Percentiles rank a stretch among this genome's conserved stretches.
phyloP scores from a whole-genome alignment of 352 stramenopile genomes.

The Pythium diclinum region DNA sequence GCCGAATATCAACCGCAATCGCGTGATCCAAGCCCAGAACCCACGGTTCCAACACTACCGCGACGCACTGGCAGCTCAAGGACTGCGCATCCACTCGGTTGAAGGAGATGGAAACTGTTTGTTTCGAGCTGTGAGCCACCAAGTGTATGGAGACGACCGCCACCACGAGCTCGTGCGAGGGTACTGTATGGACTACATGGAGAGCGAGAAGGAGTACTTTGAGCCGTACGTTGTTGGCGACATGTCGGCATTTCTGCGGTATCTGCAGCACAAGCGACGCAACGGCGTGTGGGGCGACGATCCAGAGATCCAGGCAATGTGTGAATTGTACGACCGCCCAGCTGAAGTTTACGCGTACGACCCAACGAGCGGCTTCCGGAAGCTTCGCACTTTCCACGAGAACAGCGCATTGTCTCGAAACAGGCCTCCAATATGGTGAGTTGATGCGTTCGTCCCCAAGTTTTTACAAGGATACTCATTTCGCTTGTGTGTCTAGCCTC shows the following conservation, averaged over 20 bases:
- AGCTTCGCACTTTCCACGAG: slow-evolving; percentile 89
- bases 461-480: too few species aligned
- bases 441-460: not conserved
- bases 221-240: slow-evolving; percentile 89
- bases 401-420: slow-evolving; percentile 50
- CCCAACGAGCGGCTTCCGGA: slow-evolving; percentile 53
- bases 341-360: slow-evolving; percentile 91
- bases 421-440: slow-evolving; percentile 66
- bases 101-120: slow-evolving; percentile 97
- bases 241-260: slow-evolving; percentile 85
- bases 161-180: slow-evolving; percentile 89
- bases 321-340: slow-evolving; percentile 91
- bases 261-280: slow-evolving; percentile 89
- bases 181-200: slow-evolving; percentile 96
- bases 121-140: slow-evolving; percentile 94
- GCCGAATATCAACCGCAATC: slow-evolving; percentile 35
- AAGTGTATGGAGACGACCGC: slow-evolving; percentile 93
- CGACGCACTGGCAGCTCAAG: slow-evolving; percentile 40
- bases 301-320: slow-evolving; percentile 94
- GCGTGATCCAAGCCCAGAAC: slow-evolving; percentile 69
- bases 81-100: slow-evolving; percentile 61
- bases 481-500: slow-evolving; percentile 38
- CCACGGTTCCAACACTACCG: slow-evolving; percentile 77
- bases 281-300: slow-evolving; percentile 94
- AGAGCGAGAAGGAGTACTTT: slow-evolving; percentile 91